Base-by-base conservation (phyloP, 2,329 filamentous ascomycete species). In the Claviceps capensis region DNA sequence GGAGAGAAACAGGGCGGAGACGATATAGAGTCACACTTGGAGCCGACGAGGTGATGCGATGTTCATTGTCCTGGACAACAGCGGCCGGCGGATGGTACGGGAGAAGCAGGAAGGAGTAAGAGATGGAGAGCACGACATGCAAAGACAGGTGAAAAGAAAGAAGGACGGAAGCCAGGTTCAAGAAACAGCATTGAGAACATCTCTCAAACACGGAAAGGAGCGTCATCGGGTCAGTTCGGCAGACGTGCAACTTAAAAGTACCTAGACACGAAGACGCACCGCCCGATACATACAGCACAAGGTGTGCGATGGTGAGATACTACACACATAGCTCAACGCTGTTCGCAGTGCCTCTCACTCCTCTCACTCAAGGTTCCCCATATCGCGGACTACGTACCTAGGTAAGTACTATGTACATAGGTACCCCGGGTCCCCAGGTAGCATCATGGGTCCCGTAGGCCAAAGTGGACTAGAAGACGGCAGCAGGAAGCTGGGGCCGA, bases 121-220 rank as follows among this genome's bases (percentile, higher is more conserved):
- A 26, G 44, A 43, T 23, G 36, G 38, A 22, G 41, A 47, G 36
- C 9, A 47, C 19, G 16, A 46, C 34, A 9, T 4, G n/a, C n/a
- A 14, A 36, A 36, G 26, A 16, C 13, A 36, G 26, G 30, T 45
- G 41, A 7, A n/a, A 26, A 36, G 22, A 34, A 51, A 23, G 7
- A 34, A 42, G 23, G 22, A 37, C 16, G 9, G 14, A 50, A 43
- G 48, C 34, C 38, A 50, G 22, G 42, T 5, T n/a, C 14, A 30
- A 23, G 43, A 45, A n/a, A 46, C 47, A 42, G 51, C 40, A 43
- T 48, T 50, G 48, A 50, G 52, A 52, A 42, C 42, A 47, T 38
- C 43, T 41, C 43, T 11, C 40, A 19, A 6, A 22, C 40, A 42
- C 17, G 9, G 17, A 42, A 19, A 42, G 42, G 22, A 44, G 13